Conservation (phyloP, 2,329 filamentous ascomycete species). For the Penicillium sp. region DNA sequence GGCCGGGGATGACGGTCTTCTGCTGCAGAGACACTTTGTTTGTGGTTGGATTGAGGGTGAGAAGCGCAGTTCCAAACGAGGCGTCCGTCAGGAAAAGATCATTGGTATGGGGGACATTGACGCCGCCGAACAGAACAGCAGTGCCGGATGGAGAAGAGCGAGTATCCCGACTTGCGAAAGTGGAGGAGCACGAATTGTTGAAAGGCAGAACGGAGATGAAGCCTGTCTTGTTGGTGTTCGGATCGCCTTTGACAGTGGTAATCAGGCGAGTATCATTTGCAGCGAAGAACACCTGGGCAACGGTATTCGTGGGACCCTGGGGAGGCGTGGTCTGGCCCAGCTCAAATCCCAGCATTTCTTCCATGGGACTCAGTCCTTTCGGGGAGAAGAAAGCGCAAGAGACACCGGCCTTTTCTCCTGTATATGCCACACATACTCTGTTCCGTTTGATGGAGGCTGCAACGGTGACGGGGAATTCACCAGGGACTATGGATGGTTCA, state of each 20-base stretch:
- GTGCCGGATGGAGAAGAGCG: conserved; percentile 54
- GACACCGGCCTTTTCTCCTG: conserved; percentile 36
- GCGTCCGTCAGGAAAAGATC: conserved; percentile 58
- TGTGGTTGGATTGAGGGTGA: conserved; percentile 42
- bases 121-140: conserved; percentile 56
- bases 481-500: conserved; percentile 32
- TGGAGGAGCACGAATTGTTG: conserved; percentile 8
- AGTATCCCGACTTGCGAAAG: conserved; percentile 24
- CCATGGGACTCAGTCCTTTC: conserved; percentile 34
- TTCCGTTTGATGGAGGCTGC: conserved; percentile 36
- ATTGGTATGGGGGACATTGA: conserved; percentile 44
- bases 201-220: conserved; percentile 56
- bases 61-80: conserved; percentile 55
- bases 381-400: conserved; percentile 36
- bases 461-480: conserved; percentile 42
- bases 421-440: conserved; percentile 40
- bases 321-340: conserved; percentile 59
- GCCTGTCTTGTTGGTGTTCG: conserved; percentile 53
- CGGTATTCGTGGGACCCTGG: conserved; percentile 55
- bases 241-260: conserved; percentile 61
- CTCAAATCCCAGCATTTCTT: conserved; percentile 42
- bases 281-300: conserved; percentile 61
- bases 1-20: conserved; percentile 48
- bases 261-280: conserved; percentile 52
- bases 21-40: conserved; percentile 36